Percentiles rank a stretch among this genome's conserved stretches.
Conservation (phyloP, 164 flowering plant species). For the Berberis thunbergii region DNA sequence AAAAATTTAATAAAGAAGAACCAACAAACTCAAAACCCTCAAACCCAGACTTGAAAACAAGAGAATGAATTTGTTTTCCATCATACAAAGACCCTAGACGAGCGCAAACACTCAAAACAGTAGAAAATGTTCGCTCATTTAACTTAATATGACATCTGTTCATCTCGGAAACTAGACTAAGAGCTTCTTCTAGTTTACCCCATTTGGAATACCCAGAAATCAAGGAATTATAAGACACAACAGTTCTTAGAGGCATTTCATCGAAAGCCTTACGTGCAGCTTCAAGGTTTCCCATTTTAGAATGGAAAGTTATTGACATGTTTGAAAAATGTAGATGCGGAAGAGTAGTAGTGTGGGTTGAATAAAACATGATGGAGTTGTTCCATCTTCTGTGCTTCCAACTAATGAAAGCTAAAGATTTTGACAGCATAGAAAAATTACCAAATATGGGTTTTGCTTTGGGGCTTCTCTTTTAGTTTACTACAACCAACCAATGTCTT, state of each 20-base stretch:
- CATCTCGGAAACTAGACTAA: constrained; percentile 33
- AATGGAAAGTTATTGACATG: constrained; percentile 18
- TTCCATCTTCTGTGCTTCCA: too few species aligned
- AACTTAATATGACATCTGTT: constrained; percentile 26
- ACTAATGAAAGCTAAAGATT: too few species aligned
- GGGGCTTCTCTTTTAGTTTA: too few species aligned
- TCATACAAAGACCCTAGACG: constrained; percentile 13
- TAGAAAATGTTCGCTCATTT: constrained; percentile 49
- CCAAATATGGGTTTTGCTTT: too few species aligned
- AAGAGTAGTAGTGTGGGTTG: background rate
- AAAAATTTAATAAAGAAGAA: constrained; percentile 41
- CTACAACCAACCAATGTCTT: too few species aligned
- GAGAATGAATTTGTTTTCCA: constrained; percentile 51
- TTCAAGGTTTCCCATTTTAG: constrained; percentile 23
- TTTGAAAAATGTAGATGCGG: constrained; percentile 27
- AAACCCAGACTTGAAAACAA: constrained; percentile 46
- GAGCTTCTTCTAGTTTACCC: constrained; percentile 30
- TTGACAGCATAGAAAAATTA: too few species aligned
- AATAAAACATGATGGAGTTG: background rate
- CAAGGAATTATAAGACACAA: constrained; percentile 68
- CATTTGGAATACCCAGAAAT: constrained; percentile 46
- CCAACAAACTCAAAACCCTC: constrained; percentile 46
- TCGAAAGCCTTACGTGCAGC: constrained; percentile 49
- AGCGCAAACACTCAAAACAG: constrained; percentile 40
- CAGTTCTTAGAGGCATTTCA: constrained; percentile 43